Evolutionary conservation across 2,329 filamentous ascomycete species (phyloP).

Genomic region (Aspergillus udagawae): DNA sequence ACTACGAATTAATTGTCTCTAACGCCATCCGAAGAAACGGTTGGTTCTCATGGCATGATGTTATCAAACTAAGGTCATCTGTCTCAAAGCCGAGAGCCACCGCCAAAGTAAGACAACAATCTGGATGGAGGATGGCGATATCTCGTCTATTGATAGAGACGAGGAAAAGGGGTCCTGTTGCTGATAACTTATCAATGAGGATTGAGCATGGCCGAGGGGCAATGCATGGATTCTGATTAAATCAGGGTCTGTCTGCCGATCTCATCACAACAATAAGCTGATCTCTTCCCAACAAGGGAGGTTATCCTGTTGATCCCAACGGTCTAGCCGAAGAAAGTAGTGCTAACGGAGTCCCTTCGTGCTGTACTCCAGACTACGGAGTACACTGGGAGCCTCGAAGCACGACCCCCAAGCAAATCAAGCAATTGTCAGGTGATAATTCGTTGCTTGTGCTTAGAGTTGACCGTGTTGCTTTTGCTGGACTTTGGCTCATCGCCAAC

Average conservation of each 20-base stretch:
- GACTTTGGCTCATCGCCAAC: neutral
- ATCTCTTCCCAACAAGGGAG: neutral
- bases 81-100: neutral
- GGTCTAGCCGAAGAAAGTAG: too few relatives aligned
- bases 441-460: neutral
- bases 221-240: neutral
- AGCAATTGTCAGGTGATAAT: neutral
- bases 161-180: neutral
- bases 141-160: neutral
- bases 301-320: neutral
- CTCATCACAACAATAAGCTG: neutral
- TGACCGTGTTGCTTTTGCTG: neutral
- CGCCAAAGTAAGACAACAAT: neutral
- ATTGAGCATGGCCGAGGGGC: neutral
- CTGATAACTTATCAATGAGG: neutral
- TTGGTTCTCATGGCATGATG: neutral
- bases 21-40: neutral
- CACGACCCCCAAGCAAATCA: neutral
- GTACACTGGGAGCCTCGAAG: neutral
- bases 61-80: neutral
- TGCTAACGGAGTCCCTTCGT: neutral
- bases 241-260: neutral
- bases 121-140: neutral
- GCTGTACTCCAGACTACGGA: neutral
- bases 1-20: neutral